Evolutionary conservation across 305 asterid species (phyloP).

Genomic region (Plantago coronopus): DNA sequence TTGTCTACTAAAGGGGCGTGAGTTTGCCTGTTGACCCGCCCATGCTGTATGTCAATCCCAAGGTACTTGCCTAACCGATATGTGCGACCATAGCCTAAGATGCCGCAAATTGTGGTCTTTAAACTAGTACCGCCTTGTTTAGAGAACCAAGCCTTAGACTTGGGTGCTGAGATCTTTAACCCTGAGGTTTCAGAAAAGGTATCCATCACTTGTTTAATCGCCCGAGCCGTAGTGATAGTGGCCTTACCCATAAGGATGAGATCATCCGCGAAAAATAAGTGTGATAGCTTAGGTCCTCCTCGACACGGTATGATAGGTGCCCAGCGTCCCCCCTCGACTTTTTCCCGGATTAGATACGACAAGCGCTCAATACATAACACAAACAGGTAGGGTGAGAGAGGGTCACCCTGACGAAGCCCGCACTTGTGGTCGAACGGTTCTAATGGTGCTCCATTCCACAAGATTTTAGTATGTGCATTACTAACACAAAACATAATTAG

Average conservation of each 20-base stretch:
- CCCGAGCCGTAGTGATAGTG: background rate
- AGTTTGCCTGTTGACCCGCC: background rate
- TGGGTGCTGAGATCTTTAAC: background rate
- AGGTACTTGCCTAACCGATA: background rate
- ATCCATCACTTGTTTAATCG: background rate
- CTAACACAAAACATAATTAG: background rate
- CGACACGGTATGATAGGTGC: background rate
- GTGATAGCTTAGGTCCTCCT: background rate
- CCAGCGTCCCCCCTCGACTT: background rate
- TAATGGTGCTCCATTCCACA: background rate
- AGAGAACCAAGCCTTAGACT: background rate
- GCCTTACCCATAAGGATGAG: background rate
- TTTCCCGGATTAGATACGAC: background rate
- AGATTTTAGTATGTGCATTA: background rate
- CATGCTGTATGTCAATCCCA: background rate
- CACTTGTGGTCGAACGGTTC: background rate
- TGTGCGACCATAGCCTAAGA: background rate
- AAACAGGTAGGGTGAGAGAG: background rate
- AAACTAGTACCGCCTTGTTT: background rate
- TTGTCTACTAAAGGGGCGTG: too few species aligned
- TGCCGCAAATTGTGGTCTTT: background rate
- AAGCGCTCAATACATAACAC: background rate
- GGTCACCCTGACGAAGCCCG: background rate
- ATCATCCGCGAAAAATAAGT: background rate
- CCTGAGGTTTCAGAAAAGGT: background rate